Evolutionary conservation across 108 stramenopile species (phyloP).

Genomic region (Discostella pseudostelligera): DNA sequence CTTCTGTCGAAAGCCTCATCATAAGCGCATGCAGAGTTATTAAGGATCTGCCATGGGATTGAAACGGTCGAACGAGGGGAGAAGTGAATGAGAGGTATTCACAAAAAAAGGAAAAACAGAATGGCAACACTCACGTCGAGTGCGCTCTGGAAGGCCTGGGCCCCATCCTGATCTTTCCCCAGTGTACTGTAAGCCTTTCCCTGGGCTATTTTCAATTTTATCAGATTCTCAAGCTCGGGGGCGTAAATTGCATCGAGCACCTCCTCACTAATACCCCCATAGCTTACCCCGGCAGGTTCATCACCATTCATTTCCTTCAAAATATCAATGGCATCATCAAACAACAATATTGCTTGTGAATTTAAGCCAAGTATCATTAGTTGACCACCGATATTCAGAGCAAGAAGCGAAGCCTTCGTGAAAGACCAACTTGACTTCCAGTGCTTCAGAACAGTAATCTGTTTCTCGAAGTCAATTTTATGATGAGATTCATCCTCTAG

Average conservation of each 20-base stretch:
- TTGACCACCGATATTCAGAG: slow-evolving; percentile 53
- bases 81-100: background rate
- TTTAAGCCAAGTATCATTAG: slow-evolving; percentile 58
- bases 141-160: slow-evolving; percentile 37
- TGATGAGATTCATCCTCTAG: slow-evolving; percentile 23
- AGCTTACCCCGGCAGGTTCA: background rate
- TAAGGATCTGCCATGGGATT: slow-evolving; percentile 41
- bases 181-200: slow-evolving; percentile 39
- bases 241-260: slow-evolving; percentile 40
- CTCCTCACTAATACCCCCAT: slow-evolving; percentile 21
- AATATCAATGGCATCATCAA: slow-evolving; percentile 53
- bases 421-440: slow-evolving; percentile 40
- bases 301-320: slow-evolving; percentile 27
- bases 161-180: slow-evolving; percentile 26
- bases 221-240: slow-evolving; percentile 36
- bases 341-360: slow-evolving; percentile 50
- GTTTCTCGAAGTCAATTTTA: slow-evolving; percentile 43
- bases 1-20: slow-evolving; percentile 47
- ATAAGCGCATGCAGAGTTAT: slow-evolving; percentile 35
- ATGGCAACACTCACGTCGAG: slow-evolving; percentile 37
- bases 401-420: slow-evolving; percentile 42
- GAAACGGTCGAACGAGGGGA: background rate
- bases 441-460: slow-evolving; percentile 53
- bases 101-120: background rate
- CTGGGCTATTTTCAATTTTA: slow-evolving; percentile 37